These are phyloP conservation scores for Theobroma cacao DNA, from an alignment of 345 rosid species.

Conservation along the genomic window DNA sequence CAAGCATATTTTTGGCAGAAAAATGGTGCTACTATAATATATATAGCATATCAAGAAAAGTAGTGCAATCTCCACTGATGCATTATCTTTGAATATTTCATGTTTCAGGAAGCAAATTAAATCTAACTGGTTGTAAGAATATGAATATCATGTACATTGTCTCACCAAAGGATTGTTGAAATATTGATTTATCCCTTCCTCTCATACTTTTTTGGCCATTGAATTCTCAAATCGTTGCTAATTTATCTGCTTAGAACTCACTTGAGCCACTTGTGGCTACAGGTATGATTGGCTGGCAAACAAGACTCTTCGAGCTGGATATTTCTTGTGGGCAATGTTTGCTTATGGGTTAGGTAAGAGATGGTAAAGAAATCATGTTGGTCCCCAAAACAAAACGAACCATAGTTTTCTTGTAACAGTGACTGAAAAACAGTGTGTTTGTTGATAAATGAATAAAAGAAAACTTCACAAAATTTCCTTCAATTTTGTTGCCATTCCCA, in stretches of 20 bases:
- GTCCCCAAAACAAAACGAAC: background rate
- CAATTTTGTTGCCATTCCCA: background rate
- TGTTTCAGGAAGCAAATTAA: background rate
- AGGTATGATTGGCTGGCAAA: constrained; percentile 93
- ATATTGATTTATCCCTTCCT: background rate
- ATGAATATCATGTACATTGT: background rate
- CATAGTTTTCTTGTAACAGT: background rate
- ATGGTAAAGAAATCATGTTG: constrained; percentile 1
- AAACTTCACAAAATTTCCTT: background rate
- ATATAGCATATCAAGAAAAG: background rate
- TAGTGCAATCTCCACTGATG: background rate
- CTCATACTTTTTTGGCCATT: background rate
- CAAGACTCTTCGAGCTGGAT: constrained; percentile 81
- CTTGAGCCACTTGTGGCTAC: constrained; percentile 19
- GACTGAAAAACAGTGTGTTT: background rate
- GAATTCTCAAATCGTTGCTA: background rate
- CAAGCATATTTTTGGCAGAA: background rate
- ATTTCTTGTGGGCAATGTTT: constrained; percentile 91
- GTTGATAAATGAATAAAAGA: background rate
- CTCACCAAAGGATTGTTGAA: background rate
- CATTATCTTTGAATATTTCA: background rate
- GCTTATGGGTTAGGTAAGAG: constrained; percentile 88
- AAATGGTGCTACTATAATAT: background rate
- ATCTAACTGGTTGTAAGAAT: background rate
- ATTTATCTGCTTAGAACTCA: background rate